These are phyloP conservation scores for Huntiella bhutanensis DNA, from an alignment of 2,329 filamentous ascomycete genomes.

Conservation along the genomic window DNA sequence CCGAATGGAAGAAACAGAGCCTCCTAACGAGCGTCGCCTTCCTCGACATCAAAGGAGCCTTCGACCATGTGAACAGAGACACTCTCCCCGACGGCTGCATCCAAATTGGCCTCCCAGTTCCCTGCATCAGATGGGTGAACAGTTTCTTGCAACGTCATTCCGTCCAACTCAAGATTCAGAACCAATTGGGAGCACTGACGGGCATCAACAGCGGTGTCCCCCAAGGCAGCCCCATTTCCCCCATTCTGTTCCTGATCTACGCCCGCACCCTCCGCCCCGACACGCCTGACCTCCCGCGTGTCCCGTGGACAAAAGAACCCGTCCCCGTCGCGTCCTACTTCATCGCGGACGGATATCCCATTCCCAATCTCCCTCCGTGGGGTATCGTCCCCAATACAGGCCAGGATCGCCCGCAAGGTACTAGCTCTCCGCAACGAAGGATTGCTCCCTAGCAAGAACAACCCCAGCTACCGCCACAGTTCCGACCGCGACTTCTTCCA, in stretches of 20 bases:
- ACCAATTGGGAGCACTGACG: background rate
- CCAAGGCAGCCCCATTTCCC: background rate
- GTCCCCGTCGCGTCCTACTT: too few species aligned
- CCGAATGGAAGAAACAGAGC: background rate
- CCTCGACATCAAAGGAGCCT: background rate
- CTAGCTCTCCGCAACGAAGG: too few species aligned
- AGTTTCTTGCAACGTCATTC: background rate
- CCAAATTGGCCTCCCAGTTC: background rate
- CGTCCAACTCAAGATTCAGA: background rate
- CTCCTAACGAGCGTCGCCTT: background rate
- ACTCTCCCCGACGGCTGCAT: background rate
- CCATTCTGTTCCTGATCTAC: background rate
- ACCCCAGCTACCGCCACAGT: too few species aligned
- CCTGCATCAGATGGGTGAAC: background rate
- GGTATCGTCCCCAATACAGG: too few species aligned
- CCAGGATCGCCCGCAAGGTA: too few species aligned
- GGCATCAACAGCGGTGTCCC: background rate
- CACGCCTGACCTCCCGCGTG: too few species aligned
- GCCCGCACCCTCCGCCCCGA: too few species aligned
- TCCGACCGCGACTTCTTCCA: too few species aligned
- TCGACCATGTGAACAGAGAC: background rate
- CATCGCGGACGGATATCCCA: too few species aligned
- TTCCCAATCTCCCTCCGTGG: too few species aligned
- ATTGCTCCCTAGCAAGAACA: too few species aligned
- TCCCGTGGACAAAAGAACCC: too few species aligned